These are phyloP conservation scores for Eucalyptus melliodora DNA, from an alignment of 345 rosid species.

Conservation along the genomic window DNA sequence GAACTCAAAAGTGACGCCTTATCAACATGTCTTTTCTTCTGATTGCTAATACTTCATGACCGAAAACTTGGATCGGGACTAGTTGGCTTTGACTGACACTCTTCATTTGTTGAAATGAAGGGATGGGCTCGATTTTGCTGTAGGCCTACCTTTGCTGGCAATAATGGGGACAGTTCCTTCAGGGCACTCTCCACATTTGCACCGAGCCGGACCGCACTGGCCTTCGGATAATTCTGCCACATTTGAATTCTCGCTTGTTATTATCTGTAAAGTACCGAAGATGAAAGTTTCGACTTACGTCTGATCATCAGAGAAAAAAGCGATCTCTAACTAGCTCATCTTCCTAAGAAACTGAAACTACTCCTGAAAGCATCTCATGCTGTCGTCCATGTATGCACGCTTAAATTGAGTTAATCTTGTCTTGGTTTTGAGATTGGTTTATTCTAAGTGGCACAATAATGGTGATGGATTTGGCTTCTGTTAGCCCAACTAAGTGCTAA, in stretches of 20 bases:
- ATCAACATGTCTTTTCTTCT: too few relatives aligned
- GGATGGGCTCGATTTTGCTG: not conserved
- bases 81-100: not conserved
- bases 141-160: too few relatives aligned
- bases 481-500: not conserved
- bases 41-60: too few relatives aligned
- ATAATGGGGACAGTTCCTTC: not conserved
- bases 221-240: not conserved
- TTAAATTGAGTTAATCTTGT: not conserved
- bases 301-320: not conserved
- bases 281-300: not conserved
- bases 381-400: not conserved
- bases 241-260: not conserved
- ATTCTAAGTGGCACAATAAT: not conserved
- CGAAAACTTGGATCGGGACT: too few relatives aligned
- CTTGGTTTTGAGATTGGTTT: not conserved
- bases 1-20: too few relatives aligned
- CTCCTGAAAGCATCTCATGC: not conserved
- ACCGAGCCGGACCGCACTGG: not conserved
- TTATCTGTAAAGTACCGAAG: not conserved
- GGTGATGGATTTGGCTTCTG: not conserved
- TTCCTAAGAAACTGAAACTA: not conserved
- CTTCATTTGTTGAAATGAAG: not conserved
- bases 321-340: not conserved
- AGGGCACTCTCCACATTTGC: not conserved